Percentiles rank a stretch among this genome's conserved stretches.
These are phyloP conservation scores for Patellifolia procumbens DNA, from an alignment of 179 eudicot genomes.

Conservation along the genomic window DNA sequence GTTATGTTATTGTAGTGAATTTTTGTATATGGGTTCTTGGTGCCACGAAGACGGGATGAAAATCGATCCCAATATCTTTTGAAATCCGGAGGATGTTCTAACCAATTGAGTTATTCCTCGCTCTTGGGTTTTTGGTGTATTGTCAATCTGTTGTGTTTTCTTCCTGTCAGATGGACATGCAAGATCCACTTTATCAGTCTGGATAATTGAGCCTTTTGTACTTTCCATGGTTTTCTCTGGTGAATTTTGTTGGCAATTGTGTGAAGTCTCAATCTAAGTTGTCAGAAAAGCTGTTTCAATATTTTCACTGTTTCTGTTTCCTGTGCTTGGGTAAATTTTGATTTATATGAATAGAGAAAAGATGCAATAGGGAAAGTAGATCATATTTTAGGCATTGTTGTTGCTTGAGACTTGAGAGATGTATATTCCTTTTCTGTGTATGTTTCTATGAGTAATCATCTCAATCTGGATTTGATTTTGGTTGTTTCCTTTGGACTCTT, in stretches of 20 bases:
- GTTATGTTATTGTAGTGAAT: conserved; percentile 10
- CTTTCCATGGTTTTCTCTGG: not conserved
- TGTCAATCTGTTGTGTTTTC: conserved; percentile 25
- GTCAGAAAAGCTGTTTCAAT: conserved; percentile 22
- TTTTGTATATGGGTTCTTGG: conserved; percentile 26
- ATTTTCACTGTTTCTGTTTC: conserved; percentile 15
- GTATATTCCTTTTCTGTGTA: not conserved
- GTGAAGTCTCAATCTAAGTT: conserved; percentile 31
- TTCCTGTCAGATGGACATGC: conserved; percentile 11
- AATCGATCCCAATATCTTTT: no score
- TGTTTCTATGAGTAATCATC: conserved; percentile 8
- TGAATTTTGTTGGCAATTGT: conserved; percentile 28
- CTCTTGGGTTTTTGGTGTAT: conserved; percentile 27
- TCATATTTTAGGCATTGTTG: not conserved
- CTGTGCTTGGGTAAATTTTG: conserved; percentile 18
- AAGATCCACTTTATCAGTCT: conserved; percentile 31
- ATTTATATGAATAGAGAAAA: not conserved
- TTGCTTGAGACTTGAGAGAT: conserved; percentile 10
- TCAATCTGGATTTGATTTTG: conserved; percentile 16
- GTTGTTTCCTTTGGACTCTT: not conserved
- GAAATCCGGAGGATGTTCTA: no score
- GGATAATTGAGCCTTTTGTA: conserved; percentile 9
- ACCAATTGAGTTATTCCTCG: no score
- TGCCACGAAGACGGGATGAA: no score
- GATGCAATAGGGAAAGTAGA: not conserved